A percentile compares a stretch with the other conserved stretches of the same genome.
phyloP scores from a whole-genome alignment of 176 grass and related monocot genomes.

The Hordeum vulgare region DNA sequence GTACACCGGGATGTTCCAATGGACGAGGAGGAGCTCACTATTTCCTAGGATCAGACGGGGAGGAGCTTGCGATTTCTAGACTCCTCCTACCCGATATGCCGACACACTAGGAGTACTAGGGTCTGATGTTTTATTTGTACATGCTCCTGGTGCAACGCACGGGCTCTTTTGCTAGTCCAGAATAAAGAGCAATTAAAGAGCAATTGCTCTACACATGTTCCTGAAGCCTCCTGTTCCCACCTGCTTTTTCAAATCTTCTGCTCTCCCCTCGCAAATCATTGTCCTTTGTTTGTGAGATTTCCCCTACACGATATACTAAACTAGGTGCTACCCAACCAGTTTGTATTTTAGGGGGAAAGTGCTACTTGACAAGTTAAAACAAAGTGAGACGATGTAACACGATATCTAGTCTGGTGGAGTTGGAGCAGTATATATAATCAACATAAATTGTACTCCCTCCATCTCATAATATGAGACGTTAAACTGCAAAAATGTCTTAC shows the following conservation, averaged over 20 bases:
- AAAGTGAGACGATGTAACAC: background rate
- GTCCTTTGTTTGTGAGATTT: background rate
- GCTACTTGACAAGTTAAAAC: background rate
- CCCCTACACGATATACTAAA: background rate
- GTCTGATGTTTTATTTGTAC: too few species aligned
- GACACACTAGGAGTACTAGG: too few species aligned
- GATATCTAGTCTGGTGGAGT: background rate
- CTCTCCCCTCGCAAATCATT: background rate
- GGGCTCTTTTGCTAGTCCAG: too few species aligned
- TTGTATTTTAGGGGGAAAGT: background rate
- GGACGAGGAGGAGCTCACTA: too few species aligned
- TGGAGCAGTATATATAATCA: background rate
- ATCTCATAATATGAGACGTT: too few species aligned
- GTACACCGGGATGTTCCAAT: too few species aligned
- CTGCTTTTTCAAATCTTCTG: background rate
- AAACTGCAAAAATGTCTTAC: too few species aligned
- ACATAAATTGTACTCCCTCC: background rate
- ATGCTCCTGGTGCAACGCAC: too few species aligned
- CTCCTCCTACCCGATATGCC: too few species aligned
- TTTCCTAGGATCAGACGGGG: too few species aligned
- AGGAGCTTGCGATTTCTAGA: too few species aligned
- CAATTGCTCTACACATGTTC: background rate
- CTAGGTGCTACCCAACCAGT: background rate
- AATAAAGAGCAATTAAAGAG: accelerated
- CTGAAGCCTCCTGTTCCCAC: background rate